Evolutionary conservation across 345 rosid genomes (phyloP), one percentile per base, ranked within the genome.

Genomic region (Anastatica hierochuntica): DNA sequence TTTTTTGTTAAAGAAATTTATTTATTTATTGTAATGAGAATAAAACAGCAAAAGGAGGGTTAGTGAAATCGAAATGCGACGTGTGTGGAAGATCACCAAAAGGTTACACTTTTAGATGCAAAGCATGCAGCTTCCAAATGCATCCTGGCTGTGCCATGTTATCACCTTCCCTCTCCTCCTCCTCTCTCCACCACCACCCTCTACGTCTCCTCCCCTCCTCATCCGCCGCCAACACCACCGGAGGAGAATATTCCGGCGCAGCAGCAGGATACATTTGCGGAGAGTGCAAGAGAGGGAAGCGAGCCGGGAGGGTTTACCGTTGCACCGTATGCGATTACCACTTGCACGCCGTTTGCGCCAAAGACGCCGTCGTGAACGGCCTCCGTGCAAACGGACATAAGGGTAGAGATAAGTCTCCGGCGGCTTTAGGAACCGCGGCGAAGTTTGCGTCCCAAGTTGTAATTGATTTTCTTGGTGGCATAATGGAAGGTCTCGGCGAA

Each of bases 131-230:
- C 36, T 79, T 79, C 63, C 92, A 79, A 43, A 84, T 90, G 83
- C 95, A 90, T 73, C 96, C 98, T 3, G 73, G 95, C 60, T 90
- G 98, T 23, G 78, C 86, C 8, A 82, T 66, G 84, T 74, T 90
- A 37, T 60, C 85, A 10, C 70, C 72, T n/a, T 68, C 78, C 5
- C 64, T 84, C 33, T 55, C 71, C 14, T 62, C 72, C 21, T 42
- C 85, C 13, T 58, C 67, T 23, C 96, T 86, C 56, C 77, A 77
- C 8, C 85, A 84, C 62, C 62, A 90, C 62, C 57, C 71, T 2
- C 82, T 90, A 10, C 75, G 44, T 15, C 73, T 90, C 52, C 14
- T 84, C 27, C 72, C 53, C 5, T 43, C 40, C 39, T 2, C 53
- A 9, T 27, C 62, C 26, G 37, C 61, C 1, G 10, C 53, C 5